Base-by-base conservation (phyloP, 1,139 yeast species). In the Suhomyces chickasaworum region DNA sequence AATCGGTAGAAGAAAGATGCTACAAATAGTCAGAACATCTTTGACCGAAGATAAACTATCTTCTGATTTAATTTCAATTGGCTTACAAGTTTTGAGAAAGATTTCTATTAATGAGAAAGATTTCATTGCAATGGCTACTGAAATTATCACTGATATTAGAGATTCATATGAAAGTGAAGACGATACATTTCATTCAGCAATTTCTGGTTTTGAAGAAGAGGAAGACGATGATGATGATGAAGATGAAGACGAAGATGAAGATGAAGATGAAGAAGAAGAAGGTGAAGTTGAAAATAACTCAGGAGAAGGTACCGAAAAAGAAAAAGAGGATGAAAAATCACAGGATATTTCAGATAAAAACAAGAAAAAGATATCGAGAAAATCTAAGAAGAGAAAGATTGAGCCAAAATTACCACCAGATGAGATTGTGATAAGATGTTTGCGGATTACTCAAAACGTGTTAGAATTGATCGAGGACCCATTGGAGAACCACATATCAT, bases 81-180 rank as follows among this genome's bases (percentile, higher is more conserved):
- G 88, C 1, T 75, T 89, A 53, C 75, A 80, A 44, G 88, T 89
- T 2, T 74, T 91, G 54, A 75, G 83, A 41, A 85, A 80, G 55
- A 69, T 89, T 17, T 86, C 96, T 1, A 82, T 86, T 34, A 86
- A 79, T 60, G 97, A 89, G 58, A 79, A 84, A 48, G 97, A 91
- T 67, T 90, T 90, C 61, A 81, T 89, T 18, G 81, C 88, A 35
- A 86, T 89, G 81, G 78, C 89, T 16, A 81, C 87, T n/a, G 97
- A 91, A 70, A 81, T 89, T 18, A 83, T 90, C 33, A 84, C 90
- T 32, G 97, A 91, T 71, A 75, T 90, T 38, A 78, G 90, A 61
- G 96, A 89, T 64, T 78, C 84, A 7, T 85, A 77, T 39, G 69
- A 77, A 46, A 68, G 65, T 44, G 77, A 72, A 3, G 68, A 60